Evolutionary conservation across 164 flowering plant genomes (phyloP).

Genomic region (Liriodendron chinense): DNA sequence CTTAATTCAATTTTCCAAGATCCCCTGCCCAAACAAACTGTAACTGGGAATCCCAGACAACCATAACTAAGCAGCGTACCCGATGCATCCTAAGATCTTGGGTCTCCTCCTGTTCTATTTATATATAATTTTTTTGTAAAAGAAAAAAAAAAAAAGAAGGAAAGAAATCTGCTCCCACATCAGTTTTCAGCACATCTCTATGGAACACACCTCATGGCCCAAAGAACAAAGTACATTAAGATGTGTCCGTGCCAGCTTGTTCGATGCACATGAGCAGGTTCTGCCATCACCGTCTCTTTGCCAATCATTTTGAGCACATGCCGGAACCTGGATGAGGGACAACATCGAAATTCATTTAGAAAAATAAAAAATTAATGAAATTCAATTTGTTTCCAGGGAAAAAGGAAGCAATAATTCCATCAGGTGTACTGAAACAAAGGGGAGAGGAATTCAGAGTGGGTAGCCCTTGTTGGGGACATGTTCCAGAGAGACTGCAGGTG

Average conservation of each 20-base stretch:
- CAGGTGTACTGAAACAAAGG: conserved; percentile 21
- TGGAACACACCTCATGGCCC: conserved; percentile 74
- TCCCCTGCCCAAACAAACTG: too few species aligned
- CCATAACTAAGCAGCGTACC: neutral
- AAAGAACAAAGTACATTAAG: conserved; percentile 82
- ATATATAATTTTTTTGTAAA: too few species aligned
- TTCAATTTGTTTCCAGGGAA: neutral
- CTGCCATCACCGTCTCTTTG: conserved; percentile 88
- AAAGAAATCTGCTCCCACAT: neutral
- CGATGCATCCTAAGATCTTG: neutral
- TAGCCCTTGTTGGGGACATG: conserved; percentile 8
- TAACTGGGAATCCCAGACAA: neutral
- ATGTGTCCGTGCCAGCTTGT: conserved; percentile 95
- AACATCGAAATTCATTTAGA: neutral
- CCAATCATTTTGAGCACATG: conserved; percentile 88
- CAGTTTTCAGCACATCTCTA: conserved; percentile 55
- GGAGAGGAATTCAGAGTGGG: conserved; percentile 2
- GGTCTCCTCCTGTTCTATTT: neutral
- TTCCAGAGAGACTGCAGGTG: neutral
- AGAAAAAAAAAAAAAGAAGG: too few species aligned
- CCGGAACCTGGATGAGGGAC: conserved; percentile 58
- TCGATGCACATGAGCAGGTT: conserved; percentile 81
- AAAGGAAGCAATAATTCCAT: conserved; percentile 10
- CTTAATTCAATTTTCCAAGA: neutral
- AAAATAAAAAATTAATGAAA: neutral